Percentiles rank a stretch among this genome's conserved stretches.
These are phyloP conservation scores for Leptographium lundbergii DNA, from an alignment of 2,329 filamentous ascomycete genomes.

Conservation along the genomic window DNA sequence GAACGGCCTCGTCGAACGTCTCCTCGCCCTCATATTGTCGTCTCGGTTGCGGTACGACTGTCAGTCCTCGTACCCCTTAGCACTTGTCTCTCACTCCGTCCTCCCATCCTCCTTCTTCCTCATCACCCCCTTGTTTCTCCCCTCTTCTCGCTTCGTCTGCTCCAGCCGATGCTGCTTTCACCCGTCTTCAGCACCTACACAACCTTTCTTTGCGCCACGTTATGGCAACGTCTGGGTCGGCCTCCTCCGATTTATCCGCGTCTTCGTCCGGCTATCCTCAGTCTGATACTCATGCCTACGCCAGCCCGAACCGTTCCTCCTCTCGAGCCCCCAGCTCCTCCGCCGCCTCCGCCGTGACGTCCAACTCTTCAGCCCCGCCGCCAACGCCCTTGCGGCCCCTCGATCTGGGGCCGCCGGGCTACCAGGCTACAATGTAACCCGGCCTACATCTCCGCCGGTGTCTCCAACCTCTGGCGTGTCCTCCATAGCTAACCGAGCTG, in stretches of 20 bases:
- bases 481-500: not conserved
- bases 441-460: not conserved
- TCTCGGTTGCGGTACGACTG: not conserved
- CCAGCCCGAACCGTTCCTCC: slow-evolving; percentile 30
- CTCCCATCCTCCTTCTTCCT: not conserved
- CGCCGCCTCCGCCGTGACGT: slow-evolving; percentile 29
- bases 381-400: slow-evolving; percentile 28
- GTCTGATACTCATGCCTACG: slow-evolving; percentile 27
- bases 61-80: not conserved
- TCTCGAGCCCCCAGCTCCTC: slow-evolving; percentile 32
- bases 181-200: not conserved
- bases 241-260: slow-evolving; percentile 34
- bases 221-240: slow-evolving; percentile 24
- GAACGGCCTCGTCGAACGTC: not conserved
- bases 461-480: not conserved
- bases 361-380: slow-evolving; percentile 26
- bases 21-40: not conserved
- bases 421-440: slow-evolving; percentile 39
- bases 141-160: not conserved
- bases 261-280: slow-evolving; percentile 30
- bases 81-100: not conserved
- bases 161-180: not conserved
- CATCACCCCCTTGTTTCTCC: not conserved
- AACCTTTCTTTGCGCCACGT: slow-evolving; percentile 2
- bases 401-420: slow-evolving; percentile 39